These are phyloP conservation scores for Thymus quinquecostatus DNA, from an alignment of 257 asterid genomes.

Conservation along the genomic window DNA sequence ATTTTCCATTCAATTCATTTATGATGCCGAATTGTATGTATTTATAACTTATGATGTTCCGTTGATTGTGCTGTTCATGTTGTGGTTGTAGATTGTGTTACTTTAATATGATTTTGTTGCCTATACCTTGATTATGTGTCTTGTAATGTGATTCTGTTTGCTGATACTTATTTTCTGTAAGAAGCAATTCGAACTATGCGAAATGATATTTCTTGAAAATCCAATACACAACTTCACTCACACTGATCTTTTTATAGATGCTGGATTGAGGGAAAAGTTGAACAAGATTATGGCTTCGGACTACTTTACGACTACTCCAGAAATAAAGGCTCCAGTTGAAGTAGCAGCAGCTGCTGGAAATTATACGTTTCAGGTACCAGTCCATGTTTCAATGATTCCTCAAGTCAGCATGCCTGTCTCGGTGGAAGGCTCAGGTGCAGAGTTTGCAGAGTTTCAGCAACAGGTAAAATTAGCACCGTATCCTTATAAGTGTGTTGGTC, in stretches of 20 bases:
- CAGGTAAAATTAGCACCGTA: constrained; percentile 42
- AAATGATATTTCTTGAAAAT: constrained; percentile 4
- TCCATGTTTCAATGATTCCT: constrained; percentile 42
- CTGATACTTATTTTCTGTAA: background rate
- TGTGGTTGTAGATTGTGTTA: background rate
- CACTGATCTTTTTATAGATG: constrained; percentile 50
- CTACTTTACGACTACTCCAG: constrained; percentile 73
- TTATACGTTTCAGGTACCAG: constrained; percentile 60
- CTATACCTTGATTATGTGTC: background rate
- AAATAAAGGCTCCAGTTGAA: constrained; percentile 72
- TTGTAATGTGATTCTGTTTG: background rate
- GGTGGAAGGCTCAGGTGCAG: constrained; percentile 44
- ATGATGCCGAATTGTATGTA: background rate
- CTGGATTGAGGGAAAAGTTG: constrained; percentile 71
- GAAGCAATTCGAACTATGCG: background rate
- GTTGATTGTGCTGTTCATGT: background rate
- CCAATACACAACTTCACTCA: background rate
- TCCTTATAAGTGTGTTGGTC: background rate
- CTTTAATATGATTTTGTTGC: background rate
- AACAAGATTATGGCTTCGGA: constrained; percentile 79
- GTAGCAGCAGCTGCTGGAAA: constrained; percentile 77
- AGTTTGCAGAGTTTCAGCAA: constrained; percentile 51
- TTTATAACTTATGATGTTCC: background rate
- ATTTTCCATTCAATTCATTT: background rate
- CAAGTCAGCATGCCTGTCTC: constrained; percentile 40